Conservation (phyloP, 805 yeast genomes). For the Starmerella khaoyaiensis region DNA sequence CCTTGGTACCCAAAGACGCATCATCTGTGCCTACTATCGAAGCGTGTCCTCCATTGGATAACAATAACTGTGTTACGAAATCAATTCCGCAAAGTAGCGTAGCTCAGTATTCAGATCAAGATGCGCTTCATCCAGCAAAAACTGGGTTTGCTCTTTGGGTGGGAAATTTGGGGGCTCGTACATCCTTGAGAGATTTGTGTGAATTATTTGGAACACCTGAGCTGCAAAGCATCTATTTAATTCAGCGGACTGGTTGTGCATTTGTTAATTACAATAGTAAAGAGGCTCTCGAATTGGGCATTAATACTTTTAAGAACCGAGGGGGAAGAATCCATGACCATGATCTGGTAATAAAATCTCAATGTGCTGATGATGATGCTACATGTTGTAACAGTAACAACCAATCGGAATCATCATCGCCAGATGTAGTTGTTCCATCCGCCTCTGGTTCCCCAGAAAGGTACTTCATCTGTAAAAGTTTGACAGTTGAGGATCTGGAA, state of each 20-base stretch:
- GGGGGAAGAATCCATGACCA: slow-evolving; percentile 27
- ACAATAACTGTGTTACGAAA: no score
- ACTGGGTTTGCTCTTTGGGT: slow-evolving; percentile 37
- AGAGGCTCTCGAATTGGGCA: slow-evolving; percentile 26
- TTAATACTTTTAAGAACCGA: slow-evolving; percentile 21
- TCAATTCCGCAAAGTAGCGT: no score
- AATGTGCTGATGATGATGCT: slow-evolving; percentile 5
- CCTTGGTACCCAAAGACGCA: no score
- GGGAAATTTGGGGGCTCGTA: slow-evolving; percentile 30
- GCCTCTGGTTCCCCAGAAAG: slow-evolving; percentile 20
- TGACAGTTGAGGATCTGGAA: slow-evolving; percentile 30
- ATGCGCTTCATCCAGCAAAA: slow-evolving; percentile 37
- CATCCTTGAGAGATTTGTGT: slow-evolving; percentile 29
- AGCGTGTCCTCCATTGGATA: no score
- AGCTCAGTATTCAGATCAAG: no score
- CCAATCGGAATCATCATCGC: not conserved
- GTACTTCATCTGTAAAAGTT: slow-evolving; percentile 32
- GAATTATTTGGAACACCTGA: slow-evolving; percentile 29
- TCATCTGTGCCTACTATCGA: no score
- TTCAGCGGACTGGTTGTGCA: slow-evolving; percentile 33
- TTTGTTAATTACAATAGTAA: slow-evolving; percentile 29
- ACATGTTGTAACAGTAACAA: not conserved
- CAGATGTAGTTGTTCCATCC: not conserved
- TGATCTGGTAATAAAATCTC: slow-evolving; percentile 26
- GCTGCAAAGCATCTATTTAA: slow-evolving; percentile 30